Conservation (phyloP, 164 flowering plant species). For the Kingdonia uniflora region DNA sequence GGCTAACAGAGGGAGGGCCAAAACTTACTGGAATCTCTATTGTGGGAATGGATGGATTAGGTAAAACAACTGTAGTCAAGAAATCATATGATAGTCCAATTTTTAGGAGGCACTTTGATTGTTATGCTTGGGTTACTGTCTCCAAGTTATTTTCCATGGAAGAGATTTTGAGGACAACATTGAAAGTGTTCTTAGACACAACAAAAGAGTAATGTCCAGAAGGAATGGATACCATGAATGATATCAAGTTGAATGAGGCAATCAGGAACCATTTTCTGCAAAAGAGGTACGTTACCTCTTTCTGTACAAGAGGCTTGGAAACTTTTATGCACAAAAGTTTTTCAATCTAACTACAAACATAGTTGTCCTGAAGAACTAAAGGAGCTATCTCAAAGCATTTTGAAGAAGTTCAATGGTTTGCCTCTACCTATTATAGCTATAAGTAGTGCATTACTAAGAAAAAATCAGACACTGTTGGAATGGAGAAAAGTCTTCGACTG, state of each 20-base stretch:
- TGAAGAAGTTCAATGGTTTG: conserved; percentile 1
- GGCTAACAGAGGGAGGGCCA: neutral
- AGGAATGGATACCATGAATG: neutral
- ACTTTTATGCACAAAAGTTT: conserved; percentile 33
- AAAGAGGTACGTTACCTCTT: conserved; percentile 29
- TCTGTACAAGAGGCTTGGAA: conserved; percentile 24
- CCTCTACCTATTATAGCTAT: conserved; percentile 1
- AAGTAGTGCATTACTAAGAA: neutral
- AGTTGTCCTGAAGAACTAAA: conserved; percentile 22
- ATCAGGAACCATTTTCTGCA: conserved; percentile 15
- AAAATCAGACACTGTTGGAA: neutral
- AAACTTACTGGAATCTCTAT: neutral
- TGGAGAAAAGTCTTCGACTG: neutral
- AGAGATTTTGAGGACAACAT: neutral
- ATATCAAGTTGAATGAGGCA: neutral
- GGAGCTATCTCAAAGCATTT: neutral
- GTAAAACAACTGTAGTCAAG: neutral
- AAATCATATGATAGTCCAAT: neutral
- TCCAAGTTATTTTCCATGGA: neutral
- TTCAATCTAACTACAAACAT: conserved; percentile 12
- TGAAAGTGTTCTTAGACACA: neutral
- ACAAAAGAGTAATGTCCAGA: neutral
- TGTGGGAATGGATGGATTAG: neutral
- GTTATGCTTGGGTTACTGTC: conserved; percentile 6
- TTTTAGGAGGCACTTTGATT: neutral